Evolutionary conservation across 495 filamentous ascomycete genomes (phyloP), one percentile per base, ranked within the genome.

Genomic region (Staphylotrichum longicolle): DNA sequence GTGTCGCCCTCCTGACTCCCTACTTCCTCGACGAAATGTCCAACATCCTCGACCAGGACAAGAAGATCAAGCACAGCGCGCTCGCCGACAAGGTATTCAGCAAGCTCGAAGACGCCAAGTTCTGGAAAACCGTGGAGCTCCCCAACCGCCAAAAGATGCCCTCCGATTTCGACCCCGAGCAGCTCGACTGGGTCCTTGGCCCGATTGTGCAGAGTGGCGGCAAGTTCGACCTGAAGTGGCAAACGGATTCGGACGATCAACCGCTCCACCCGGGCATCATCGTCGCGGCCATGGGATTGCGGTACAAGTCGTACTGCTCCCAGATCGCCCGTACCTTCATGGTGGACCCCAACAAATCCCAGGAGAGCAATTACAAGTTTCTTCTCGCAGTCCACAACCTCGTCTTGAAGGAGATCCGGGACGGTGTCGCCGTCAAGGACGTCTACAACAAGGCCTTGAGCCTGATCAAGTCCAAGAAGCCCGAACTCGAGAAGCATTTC

Each of bases 11-110:
- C 40, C 90, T 98, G 84, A 89, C 89, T 30, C 89, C 91, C 57
- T 98, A 92, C 73, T 97, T 97, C 71, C 85, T 97, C 57, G 95
- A 98, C 71, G 91, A 96, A 71, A 97, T 99, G 92, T 96, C 93
- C 46, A 87, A 86, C 61, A 85, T 97, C 53, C 83, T 99, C 59
- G 94, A 99, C 64, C 87, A 89, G 63, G 94, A 96, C 72, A 95
- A 96, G 78, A 96, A 96, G 68, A 91, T 98, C 70, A 93, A 91
- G 41, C 93, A 99, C 73, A 88, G 86, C 64, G 81, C 83, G 20
- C 82, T 99, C 9, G 83, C 90, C 3, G 83, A 88, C 63, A 96
- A 91, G 72, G 87, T 99, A 54, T 88, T 93, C 62, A 80, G 81
- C 57, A 98, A 97, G 74, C 85, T 99, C 54, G 92, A 96, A 64